These are phyloP conservation scores for Populus trichocarpa DNA, from an alignment of 441 rosid species.

Conservation along the genomic window DNA sequence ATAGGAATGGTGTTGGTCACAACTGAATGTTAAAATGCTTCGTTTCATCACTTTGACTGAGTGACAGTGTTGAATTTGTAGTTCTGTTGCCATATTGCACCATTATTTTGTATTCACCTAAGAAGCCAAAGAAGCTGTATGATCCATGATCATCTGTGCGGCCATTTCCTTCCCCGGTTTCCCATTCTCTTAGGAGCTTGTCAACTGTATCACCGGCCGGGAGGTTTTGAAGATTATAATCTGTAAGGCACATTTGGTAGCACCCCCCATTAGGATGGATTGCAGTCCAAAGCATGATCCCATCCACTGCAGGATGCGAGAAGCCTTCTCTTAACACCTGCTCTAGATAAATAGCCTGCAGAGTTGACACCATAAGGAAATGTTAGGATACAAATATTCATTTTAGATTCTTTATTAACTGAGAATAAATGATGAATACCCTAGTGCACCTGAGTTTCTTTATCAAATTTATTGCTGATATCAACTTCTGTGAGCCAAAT, in stretches of 20 bases:
- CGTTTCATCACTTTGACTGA: conserved; percentile 46
- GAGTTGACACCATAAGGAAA: not conserved
- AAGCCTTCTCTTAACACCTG: conserved; percentile 82
- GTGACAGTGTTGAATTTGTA: conserved; percentile 47
- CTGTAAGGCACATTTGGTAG: conserved; percentile 81
- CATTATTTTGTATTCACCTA: conserved; percentile 57
- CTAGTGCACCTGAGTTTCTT: conserved; percentile 47
- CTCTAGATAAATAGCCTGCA: conserved; percentile 63
- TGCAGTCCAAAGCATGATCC: conserved; percentile 87
- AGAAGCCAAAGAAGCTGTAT: conserved; percentile 54
- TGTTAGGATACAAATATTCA: not conserved
- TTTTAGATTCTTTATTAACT: too few relatives aligned
- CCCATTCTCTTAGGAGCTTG: conserved; percentile 56
- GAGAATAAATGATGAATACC: not conserved
- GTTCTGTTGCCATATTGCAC: conserved; percentile 30
- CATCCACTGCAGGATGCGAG: conserved; percentile 73
- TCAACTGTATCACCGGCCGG: conserved; percentile 77
- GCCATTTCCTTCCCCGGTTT: conserved; percentile 32
- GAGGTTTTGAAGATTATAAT: conserved; percentile 45
- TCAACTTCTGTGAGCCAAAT: conserved; percentile 93
- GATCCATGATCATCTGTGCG: conserved; percentile 59
- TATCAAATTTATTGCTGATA: conserved; percentile 41
- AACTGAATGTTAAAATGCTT: conserved; percentile 54
- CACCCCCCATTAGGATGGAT: conserved; percentile 78
- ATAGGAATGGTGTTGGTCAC: conserved; percentile 11